Evolutionary conservation across 2,329 filamentous ascomycete genomes (phyloP), one percentile per base, ranked within the genome.

Genomic region (Aspergillus clavatus): DNA sequence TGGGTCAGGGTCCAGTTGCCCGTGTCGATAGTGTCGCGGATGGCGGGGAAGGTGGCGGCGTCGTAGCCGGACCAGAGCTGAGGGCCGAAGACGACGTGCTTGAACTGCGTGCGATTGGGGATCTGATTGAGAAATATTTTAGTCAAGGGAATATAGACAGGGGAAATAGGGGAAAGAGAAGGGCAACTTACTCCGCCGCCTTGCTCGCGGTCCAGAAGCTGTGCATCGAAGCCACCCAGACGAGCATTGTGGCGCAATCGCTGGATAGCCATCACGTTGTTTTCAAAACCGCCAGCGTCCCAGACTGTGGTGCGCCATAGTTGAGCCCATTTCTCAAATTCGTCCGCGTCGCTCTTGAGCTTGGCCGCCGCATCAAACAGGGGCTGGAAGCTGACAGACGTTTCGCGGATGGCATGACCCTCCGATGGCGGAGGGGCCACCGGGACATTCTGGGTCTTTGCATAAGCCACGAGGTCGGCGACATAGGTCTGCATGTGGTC

Each of bases 71-170:
- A 83, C 84, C 88, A 90, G 2, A 81, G 73, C 59, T 88, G 81
- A 0, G 93, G 93, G 1, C 87, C 91, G 63, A 90, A 95, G 45
- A 98, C 72, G 60, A 94, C 79, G 68, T 96, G 93, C 67, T 94
- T 95, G 76, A 89, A 98, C 69, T 97, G 93, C 4, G 86, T 87
- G 53, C 91, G 83, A 57, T 88, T 88, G 29, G 87, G 87, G 4
- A 95, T 79, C 86, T 89, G 45, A 40, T 27, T 18, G 31, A 39
- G 28, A 16, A 11, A 24, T 10, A 10, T 35, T 14, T 10, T 16
- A 12, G 31, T 21, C 35, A 40, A 24, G 26, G 8, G n/a, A n/a
- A n/a, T 19, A 18, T 21, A n/a, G 31, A 10, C 14, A 29, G 12
- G 7, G 19, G 12, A 10, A 4, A 11, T 2, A 22, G 8, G 4